Evolutionary conservation across 1,284 basidiomycete genomes (phyloP), one percentile per base, ranked within the genome.

Genomic region (Rhodotorula sp.): DNA sequence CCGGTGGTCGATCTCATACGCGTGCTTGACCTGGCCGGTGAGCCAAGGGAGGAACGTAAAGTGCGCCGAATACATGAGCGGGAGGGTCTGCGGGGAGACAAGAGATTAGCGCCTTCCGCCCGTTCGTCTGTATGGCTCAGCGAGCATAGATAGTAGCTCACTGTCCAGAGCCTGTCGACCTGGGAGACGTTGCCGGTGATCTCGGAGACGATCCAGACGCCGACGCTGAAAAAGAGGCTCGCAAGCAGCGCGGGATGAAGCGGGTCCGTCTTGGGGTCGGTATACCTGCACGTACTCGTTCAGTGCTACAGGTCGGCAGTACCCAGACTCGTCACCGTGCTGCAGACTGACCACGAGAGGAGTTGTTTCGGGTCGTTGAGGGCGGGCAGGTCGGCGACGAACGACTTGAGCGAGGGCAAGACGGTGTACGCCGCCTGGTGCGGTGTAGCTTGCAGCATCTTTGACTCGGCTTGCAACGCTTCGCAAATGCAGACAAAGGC

Each of bases 31-130:
- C 20, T 54, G 34, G 26, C 72, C 70, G 23, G 69, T 65, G n/a
- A 68, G 26, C 46, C 66, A 62, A 20, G 72, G 72, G 65, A 65
- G 76, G 52, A 78, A 79, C 61, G 85, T 88, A 78, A 88, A 91
- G 78, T 92, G 90, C 0, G 86, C 86, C 0, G 89, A 87, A 80
- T 93, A 93, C 29, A 93, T 84, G 12, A 89, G 86, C 0, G 93
- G 93, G 64, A 92, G 82, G 79, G 93, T 88, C 54, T 56, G 54
- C 49, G 49, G 20, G 10, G 39, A 43, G 34, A 12, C 39, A 2
- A 43, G 10, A 12, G 39, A 43, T 43, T 3, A 43, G 39, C 39
- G 39, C 39, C 39, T 10, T 39, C 8, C 39, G 6, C 5, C 6
- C 6, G 39, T 5, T 1, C 8, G 12, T 39, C 39, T 7, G 1